Conservation (phyloP, 202 grass and related monocot genomes). For the Panicum virgatum region DNA sequence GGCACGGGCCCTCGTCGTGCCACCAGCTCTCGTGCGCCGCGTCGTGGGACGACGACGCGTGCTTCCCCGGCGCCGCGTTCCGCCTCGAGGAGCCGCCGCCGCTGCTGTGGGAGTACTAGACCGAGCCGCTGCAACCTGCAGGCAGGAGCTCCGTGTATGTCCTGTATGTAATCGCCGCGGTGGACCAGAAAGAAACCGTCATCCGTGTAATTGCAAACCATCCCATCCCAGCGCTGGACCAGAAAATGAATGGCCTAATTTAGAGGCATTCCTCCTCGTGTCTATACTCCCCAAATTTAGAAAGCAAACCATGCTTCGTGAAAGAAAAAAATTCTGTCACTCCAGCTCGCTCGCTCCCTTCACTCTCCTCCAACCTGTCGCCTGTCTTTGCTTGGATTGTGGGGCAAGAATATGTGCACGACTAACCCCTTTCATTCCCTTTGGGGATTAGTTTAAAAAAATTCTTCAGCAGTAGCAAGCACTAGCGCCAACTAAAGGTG, state of each 20-base stretch:
- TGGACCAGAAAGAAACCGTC: conserved; percentile 7
- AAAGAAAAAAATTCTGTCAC: neutral
- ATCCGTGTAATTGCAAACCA: neutral
- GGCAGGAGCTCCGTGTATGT: no score
- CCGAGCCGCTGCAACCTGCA: neutral
- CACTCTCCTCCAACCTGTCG: neutral
- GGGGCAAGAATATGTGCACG: conserved; percentile 51
- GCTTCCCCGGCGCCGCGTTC: conserved; percentile 46
- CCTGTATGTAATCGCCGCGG: neutral
- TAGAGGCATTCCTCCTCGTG: neutral
- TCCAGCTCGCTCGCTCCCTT: neutral
- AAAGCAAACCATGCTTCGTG: conserved; percentile 14
- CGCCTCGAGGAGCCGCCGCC: conserved; percentile 85
- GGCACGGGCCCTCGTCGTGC: conserved; percentile 45
- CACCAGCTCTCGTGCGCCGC: conserved; percentile 55
- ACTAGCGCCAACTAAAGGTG: conserved; percentile 27
- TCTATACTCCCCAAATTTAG: conserved; percentile 40
- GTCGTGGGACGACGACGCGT: conserved; percentile 63
- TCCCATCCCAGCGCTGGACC: neutral
- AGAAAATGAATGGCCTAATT: neutral
- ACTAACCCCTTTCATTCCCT: conserved; percentile 20
- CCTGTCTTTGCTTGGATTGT: conserved; percentile 55
- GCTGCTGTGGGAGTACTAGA: conserved; percentile 70
- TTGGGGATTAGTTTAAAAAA: neutral
- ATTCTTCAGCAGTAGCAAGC: neutral